Evolutionary conservation across 352 stramenopile species (phyloP).

Genomic region (Peronospora belbahrii): DNA sequence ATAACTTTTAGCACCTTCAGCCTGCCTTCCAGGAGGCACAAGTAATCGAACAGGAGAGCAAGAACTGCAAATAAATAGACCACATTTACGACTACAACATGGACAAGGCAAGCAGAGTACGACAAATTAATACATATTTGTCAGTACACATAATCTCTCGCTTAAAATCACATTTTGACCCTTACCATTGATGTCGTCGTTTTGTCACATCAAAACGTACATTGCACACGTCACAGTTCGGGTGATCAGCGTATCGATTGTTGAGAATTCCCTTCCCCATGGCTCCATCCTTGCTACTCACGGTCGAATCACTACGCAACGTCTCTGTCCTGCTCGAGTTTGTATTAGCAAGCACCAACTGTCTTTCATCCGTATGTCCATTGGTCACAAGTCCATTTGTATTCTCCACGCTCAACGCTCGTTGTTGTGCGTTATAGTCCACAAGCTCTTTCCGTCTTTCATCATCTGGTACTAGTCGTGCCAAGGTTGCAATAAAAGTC

Average conservation of each 20-base stretch:
- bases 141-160: neutral
- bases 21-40: slow-evolving; percentile 34
- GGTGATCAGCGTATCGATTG: slow-evolving; percentile 55
- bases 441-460: slow-evolving; percentile 39
- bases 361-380: slow-evolving; percentile 5
- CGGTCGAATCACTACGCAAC: slow-evolving; percentile 32
- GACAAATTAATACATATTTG: neutral
- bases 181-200: slow-evolving; percentile 46
- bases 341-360: slow-evolving; percentile 12
- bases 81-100: slow-evolving; percentile 28
- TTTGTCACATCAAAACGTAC: slow-evolving; percentile 54
- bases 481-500: slow-evolving; percentile 40
- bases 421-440: slow-evolving; percentile 39
- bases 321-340: slow-evolving; percentile 27
- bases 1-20: slow-evolving; percentile 43
- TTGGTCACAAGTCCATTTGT: slow-evolving; percentile 9
- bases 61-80: slow-evolving; percentile 39
- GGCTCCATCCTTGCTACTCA: slow-evolving; percentile 3
- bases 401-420: neutral
- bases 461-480: slow-evolving; percentile 49
- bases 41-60: slow-evolving; percentile 44
- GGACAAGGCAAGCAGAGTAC: too few species aligned
- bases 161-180: neutral
- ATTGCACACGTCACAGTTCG: slow-evolving; percentile 56
- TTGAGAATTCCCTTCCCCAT: slow-evolving; percentile 46